A percentile compares a stretch with the other conserved stretches of the same genome.
Evolutionary conservation across 805 yeast species (phyloP).

Genomic region (Metschnikowia cubensis): DNA sequence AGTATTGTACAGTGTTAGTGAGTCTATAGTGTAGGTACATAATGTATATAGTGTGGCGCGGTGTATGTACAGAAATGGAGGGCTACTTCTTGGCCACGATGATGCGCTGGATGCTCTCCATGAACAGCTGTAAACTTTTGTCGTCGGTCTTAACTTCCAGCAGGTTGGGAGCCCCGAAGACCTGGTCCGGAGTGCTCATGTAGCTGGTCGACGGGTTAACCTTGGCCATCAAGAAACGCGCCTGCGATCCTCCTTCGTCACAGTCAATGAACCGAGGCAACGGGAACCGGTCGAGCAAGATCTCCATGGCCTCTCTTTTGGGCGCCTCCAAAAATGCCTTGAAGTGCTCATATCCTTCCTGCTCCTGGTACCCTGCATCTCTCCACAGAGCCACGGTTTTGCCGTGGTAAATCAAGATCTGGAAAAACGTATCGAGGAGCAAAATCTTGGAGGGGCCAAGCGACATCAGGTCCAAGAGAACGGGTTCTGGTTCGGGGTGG

Average conservation of each 20-base stretch:
- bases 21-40: not conserved
- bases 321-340: conserved; percentile 59
- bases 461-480: conserved; percentile 59
- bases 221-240: conserved; percentile 66
- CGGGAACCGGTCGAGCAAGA: conserved; percentile 64
- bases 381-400: conserved; percentile 64
- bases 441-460: conserved; percentile 54
- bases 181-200: conserved; percentile 34
- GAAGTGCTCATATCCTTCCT: conserved; percentile 56
- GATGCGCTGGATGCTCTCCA: conserved; percentile 49
- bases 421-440: conserved; percentile 65
- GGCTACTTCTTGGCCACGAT: conserved; percentile 19
- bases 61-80: not conserved
- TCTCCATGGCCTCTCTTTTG: conserved; percentile 59
- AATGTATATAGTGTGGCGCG: not conserved
- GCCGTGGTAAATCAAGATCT: conserved; percentile 65
- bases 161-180: conserved; percentile 22
- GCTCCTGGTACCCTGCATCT: conserved; percentile 57
- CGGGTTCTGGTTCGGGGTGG: conserved; percentile 54
- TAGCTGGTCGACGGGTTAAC: conserved; percentile 63
- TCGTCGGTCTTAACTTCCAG: conserved; percentile 54
- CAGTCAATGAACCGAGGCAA: conserved; percentile 69
- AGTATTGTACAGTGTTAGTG: not conserved
- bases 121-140: conserved; percentile 51
- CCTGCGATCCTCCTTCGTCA: conserved; percentile 74